A percentile compares a stretch with the other conserved stretches of the same genome.
These are phyloP conservation scores for Oryza glumipatula DNA, from an alignment of 176 grass and related monocot genomes.

Conservation along the genomic window DNA sequence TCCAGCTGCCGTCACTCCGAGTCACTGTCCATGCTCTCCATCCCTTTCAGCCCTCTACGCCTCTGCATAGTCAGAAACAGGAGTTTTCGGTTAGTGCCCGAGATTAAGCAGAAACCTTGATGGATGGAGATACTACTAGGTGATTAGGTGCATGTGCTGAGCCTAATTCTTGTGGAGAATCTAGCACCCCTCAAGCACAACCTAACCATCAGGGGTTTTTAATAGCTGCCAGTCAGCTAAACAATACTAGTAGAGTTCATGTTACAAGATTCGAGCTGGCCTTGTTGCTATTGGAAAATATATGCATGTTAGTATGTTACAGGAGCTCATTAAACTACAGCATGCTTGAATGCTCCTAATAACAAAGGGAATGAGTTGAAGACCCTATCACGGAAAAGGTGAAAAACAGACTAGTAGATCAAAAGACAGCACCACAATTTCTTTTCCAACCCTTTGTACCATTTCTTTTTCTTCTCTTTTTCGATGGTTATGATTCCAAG, in stretches of 20 bases:
- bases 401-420: background rate
- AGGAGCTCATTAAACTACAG: background rate
- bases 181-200: background rate
- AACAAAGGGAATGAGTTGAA: background rate
- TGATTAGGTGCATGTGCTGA: background rate
- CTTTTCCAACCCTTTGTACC: background rate
- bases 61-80: slow-evolving; percentile 51
- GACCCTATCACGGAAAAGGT: background rate
- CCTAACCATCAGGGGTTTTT: background rate
- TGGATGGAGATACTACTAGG: too few species aligned
- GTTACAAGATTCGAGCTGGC: slow-evolving; percentile 42
- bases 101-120: slow-evolving; percentile 2
- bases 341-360: background rate
- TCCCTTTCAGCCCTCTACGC: slow-evolving; percentile 74
- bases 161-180: background rate
- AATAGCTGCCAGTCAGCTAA: background rate
- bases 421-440: background rate
- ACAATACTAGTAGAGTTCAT: slow-evolving; percentile 8
- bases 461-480: slow-evolving; percentile 8
- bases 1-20: slow-evolving; percentile 53
- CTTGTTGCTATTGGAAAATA: background rate
- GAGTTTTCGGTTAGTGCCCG: slow-evolving; percentile 25
- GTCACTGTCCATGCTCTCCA: slow-evolving; percentile 94
- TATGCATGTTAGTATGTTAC: background rate
- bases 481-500: slow-evolving; percentile 36